Base-by-base conservation (phyloP, 1,284 basidiomycete genomes). In the Cutaneotrichosporon cyanovorans region DNA sequence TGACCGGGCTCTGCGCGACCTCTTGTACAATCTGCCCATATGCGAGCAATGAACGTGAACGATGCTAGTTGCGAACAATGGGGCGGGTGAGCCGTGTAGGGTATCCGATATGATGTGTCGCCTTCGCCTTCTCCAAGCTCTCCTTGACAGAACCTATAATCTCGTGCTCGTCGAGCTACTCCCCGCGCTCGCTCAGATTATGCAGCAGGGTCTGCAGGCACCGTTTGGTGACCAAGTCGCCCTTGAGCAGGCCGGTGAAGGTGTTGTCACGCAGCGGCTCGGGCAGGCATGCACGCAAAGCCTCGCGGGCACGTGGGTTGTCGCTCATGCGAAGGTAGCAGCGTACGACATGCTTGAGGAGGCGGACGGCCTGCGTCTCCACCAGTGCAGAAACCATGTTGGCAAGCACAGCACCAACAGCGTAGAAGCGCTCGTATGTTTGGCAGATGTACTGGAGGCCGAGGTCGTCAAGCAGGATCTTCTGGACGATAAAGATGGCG, bases 401-500 rank as follows among this genome's bases (percentile, higher is more conserved):
- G 76, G 87, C 89, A 50, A 99, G 77, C 22, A 99, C 95, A 3
- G 93, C 96, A 10, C 92, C 93, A 43, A 99, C 95, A 14, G 95
- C 95, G 69, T 97, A 98, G 75, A 99, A 99, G 39, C 95, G 80
- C 71, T 99, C 95, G 71, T 98, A 98, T 15, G 95, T 98, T 73
- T 98, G 93, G 65, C 93, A 98, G 65, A 99, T 98, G 72, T 99
- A 99, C 22, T 90, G 92, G 51, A 99, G 74, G 11, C 95, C 93
- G 10, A 93, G 91, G 73, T 99, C 95, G 68, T 99, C 95, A 45
- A 98, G 78, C 18, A 99, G 77, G 59, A 99, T 98, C 77, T 98
- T 99, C 72, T 99, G 95, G 3, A 99, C 95, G 64, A 99, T 99
- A 73, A 99, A 99, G 65, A 99, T 99, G 39, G 95, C 95, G 37